Evolutionary conservation across 2,329 filamentous ascomycete genomes (phyloP).

Genomic region (Aureobasidium sp.): DNA sequence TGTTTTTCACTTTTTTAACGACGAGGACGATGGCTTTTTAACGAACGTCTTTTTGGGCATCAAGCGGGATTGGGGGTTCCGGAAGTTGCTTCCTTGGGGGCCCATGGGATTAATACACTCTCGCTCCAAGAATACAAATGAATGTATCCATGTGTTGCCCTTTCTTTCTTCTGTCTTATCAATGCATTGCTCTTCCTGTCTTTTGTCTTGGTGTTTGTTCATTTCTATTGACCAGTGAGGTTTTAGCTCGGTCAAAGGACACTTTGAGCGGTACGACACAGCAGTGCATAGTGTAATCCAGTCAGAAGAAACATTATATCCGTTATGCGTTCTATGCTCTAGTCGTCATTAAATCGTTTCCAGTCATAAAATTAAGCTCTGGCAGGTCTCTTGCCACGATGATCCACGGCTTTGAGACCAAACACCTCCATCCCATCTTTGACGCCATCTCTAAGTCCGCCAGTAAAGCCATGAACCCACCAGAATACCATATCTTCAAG

Average conservation of each 20-base stretch:
- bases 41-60: background rate
- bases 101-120: background rate
- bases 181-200: no score
- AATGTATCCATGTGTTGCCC: background rate
- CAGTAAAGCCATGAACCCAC: constrained; percentile 57
- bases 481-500: constrained; percentile 52
- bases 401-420: constrained; percentile 24
- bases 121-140: constrained; percentile 4
- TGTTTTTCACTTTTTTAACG: background rate
- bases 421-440: constrained; percentile 47
- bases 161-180: no score
- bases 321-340: background rate
- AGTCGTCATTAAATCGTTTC: background rate
- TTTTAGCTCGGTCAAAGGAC: no score
- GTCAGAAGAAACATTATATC: background rate
- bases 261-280: background rate
- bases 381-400: background rate
- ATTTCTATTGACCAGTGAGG: no score
- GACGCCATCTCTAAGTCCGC: constrained; percentile 60
- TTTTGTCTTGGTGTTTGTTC: no score
- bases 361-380: background rate
- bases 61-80: no score
- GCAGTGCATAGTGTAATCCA: background rate
- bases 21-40: background rate
- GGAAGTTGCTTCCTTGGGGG: background rate